Conservation (phyloP, 164 flowering plant genomes). For the Umbilicus rupestris region DNA sequence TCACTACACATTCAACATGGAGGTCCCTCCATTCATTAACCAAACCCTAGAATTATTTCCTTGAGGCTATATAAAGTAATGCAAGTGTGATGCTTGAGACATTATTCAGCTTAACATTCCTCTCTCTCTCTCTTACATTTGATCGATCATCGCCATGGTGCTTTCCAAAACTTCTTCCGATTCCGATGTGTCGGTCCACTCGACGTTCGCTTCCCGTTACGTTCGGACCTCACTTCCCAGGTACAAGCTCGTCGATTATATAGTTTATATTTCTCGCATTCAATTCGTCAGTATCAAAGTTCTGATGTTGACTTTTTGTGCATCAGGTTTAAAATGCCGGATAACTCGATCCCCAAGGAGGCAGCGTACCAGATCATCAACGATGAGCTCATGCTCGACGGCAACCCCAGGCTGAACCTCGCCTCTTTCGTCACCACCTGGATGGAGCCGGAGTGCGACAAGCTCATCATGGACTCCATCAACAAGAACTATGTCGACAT, state of each 20-base stretch:
- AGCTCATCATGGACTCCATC: conserved; percentile 35
- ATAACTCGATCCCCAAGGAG: conserved; percentile 67
- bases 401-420: conserved; percentile 62
- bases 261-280: too few species aligned
- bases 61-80: too few species aligned
- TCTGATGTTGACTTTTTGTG: too few species aligned
- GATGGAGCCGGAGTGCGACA: conserved; percentile 47
- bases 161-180: neutral
- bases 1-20: too few species aligned
- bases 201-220: neutral
- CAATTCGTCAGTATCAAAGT: too few species aligned
- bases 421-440: conserved; percentile 83
- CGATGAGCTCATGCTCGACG: conserved; percentile 72
- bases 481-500: conserved; percentile 39
- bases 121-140: neutral
- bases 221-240: too few species aligned
- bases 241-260: too few species aligned
- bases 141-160: neutral
- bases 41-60: too few species aligned
- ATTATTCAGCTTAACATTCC: too few species aligned
- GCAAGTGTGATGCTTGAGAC: too few species aligned
- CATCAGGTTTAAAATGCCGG: too few species aligned
- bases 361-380: conserved; percentile 66
- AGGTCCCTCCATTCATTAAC: too few species aligned
- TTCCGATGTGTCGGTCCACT: neutral